Conservation (phyloP, 768 basidiomycete genomes). For the Kwoniella sp. region DNA sequence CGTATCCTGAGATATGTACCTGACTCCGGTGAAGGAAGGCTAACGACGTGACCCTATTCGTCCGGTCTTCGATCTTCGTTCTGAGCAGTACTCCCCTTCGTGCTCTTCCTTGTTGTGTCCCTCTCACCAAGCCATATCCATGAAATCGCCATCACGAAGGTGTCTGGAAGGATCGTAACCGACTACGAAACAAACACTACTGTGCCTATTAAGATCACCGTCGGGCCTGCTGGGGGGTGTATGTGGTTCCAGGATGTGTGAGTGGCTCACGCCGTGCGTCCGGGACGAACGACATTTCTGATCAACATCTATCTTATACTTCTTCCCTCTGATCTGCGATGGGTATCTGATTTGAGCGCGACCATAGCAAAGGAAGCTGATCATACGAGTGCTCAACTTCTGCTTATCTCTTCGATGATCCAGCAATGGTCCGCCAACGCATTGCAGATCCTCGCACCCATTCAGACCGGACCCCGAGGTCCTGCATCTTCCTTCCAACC, state of each 20-base stretch:
- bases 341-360: too few relatives aligned
- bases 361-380: too few relatives aligned
- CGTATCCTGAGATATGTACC: too few relatives aligned
- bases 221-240: slow-evolving; percentile 14
- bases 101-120: slow-evolving; percentile 6
- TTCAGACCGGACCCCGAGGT: neutral
- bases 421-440: neutral
- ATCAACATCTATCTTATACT: too few relatives aligned
- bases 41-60: too few relatives aligned
- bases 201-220: neutral
- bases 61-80: too few relatives aligned
- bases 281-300: too few relatives aligned
- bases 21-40: too few relatives aligned
- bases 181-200: neutral
- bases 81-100: slow-evolving; percentile 8
- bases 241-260: slow-evolving; percentile 10
- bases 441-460: neutral
- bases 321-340: too few relatives aligned
- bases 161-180: neutral
- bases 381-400: too few relatives aligned
- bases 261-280: neutral
- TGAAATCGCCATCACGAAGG: neutral
- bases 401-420: neutral
- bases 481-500: slow-evolving; percentile 7
- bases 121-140: slow-evolving; percentile 2